Evolutionary conservation across 2,329 filamentous ascomycete genomes (phyloP).

Genomic region (Pyrenophora teres): DNA sequence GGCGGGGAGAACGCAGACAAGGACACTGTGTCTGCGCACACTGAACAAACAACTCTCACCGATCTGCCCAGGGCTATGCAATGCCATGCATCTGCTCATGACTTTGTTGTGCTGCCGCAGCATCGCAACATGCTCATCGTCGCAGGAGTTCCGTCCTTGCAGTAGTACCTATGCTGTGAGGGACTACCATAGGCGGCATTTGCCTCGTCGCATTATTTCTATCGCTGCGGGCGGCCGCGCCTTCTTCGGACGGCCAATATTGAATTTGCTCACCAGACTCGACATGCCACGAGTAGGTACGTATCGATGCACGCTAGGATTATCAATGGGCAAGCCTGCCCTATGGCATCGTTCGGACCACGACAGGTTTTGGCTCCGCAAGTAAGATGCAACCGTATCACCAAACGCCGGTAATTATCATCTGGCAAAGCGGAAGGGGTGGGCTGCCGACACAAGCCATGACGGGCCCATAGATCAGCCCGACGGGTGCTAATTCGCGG

Average conservation of each 20-base stretch:
- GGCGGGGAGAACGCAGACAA: slow-evolving; percentile 15
- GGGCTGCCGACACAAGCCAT: slow-evolving; percentile 24
- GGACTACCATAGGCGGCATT: slow-evolving; percentile 25
- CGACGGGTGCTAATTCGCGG: slow-evolving; percentile 21
- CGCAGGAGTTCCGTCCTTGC: slow-evolving; percentile 33
- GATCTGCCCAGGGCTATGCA: slow-evolving; percentile 16
- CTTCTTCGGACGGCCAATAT: slow-evolving; percentile 6
- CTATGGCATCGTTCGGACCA: not conserved
- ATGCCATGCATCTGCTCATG: slow-evolving; percentile 15
- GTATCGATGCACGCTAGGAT: not conserved
- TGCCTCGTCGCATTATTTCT: slow-evolving; percentile 11
- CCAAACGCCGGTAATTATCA: slow-evolving; percentile 17
- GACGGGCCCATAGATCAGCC: slow-evolving; percentile 18
- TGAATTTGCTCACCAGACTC: slow-evolving; percentile 3
- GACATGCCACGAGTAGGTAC: not conserved
- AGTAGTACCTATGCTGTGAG: slow-evolving; percentile 21
- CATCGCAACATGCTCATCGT: slow-evolving; percentile 22
- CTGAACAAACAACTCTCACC: slow-evolving; percentile 18
- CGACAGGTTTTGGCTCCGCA: slow-evolving; percentile 5
- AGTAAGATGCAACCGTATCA: slow-evolving; percentile 9
- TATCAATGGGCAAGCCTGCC: no score
- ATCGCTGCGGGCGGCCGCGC: slow-evolving; percentile 27
- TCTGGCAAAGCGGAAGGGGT: slow-evolving; percentile 13
- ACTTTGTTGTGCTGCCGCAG: slow-evolving; percentile 19
- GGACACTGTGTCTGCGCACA: slow-evolving; percentile 1